These are phyloP conservation scores for Didymella pomorum DNA, from an alignment of 2,329 filamentous ascomycete genomes.

Conservation along the genomic window DNA sequence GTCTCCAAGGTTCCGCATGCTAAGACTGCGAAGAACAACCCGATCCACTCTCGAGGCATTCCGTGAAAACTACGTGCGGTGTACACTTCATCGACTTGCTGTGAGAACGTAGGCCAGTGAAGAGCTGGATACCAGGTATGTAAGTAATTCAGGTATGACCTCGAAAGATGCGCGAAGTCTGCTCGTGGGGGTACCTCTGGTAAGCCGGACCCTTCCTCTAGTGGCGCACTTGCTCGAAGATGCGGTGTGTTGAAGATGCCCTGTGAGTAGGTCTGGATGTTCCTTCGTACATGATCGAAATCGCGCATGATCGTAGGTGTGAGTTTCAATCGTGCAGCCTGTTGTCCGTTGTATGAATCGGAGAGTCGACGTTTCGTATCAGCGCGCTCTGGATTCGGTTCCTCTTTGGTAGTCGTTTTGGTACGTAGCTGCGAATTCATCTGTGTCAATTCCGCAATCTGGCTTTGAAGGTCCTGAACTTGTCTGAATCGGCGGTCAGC, in stretches of 20 bases:
- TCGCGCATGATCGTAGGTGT: constrained; percentile 70
- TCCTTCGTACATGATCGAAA: constrained; percentile 73
- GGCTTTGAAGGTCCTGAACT: constrained; percentile 94
- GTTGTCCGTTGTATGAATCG: constrained; percentile 21
- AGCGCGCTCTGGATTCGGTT: constrained; percentile 53
- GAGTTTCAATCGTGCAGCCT: constrained; percentile 54
- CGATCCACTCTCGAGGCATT: constrained; percentile 74
- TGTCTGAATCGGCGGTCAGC: constrained; percentile 62
- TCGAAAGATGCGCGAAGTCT: constrained; percentile 74
- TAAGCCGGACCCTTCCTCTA: constrained; percentile 56
- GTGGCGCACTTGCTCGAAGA: constrained; percentile 59
- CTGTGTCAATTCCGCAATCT: constrained; percentile 79
- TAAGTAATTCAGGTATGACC: constrained; percentile 76
- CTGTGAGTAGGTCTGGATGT: constrained; percentile 75
- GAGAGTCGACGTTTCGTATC: constrained; percentile 57
- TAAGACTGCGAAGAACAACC: constrained; percentile 82
- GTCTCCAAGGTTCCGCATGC: constrained; percentile 83
- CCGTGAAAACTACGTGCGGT: constrained; percentile 67
- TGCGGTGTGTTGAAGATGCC: constrained; percentile 83
- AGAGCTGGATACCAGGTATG: constrained; percentile 85
- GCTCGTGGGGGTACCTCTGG: constrained; percentile 75
- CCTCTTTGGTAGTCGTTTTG: constrained; percentile 63
- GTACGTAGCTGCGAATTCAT: constrained; percentile 79
- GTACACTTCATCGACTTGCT: constrained; percentile 80
- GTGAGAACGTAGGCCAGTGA: constrained; percentile 85